Base-by-base conservation (phyloP, 2,329 filamentous ascomycete genomes). In the Septoria petroselini region DNA sequence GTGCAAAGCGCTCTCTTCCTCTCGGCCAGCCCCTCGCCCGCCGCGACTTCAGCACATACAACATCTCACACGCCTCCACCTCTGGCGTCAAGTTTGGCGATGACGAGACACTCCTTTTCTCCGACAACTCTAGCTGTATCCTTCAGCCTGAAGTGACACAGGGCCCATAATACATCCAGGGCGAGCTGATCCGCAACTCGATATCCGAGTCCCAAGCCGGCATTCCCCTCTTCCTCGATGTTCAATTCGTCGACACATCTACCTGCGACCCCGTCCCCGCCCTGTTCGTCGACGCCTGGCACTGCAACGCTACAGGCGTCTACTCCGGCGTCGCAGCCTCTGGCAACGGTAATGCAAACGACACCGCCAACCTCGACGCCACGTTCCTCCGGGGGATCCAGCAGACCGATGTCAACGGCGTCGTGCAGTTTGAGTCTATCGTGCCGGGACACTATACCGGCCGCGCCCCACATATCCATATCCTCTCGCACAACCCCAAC, bases 401-500 rank as follows among this genome's bases (percentile, higher is more conserved):
- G 56, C 48, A 60, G 35, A 72, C 71, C 18, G 68, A 73, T 50
- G 15, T 52, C 17, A 66, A 73, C 48, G 72, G 73, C 43, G 68
- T 72, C 5, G 70, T 62, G 3, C 64, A 69, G 46, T 75, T 75
- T 59, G 64, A 70, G 49, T 68, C 70, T 48, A 60, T 73, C 52
- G 71, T 74, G 63, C 73, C 72, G 0, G 72, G 73, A 9, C 71
- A 75, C 57, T 74, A 74, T 59, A 58, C 54, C 19, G 68, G 69
- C 11, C 70, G 72, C 29, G 62, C 73, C 9, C 67, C 63, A 3
- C 73, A 76, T 58, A 68, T 71, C 42, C 73, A 75, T 58, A 41
- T 67, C 34, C 44, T 72, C 33, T 69, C 71, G 50, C 65, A 68
- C 50, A 66, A 67, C 40, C 64, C 60, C 37, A 70, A 65, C 34